A percentile compares a stretch with the other conserved stretches of the same genome.
These are phyloP conservation scores for Phytophthora ohioensis DNA, from an alignment of 352 stramenopile genomes.

Conservation along the genomic window DNA sequence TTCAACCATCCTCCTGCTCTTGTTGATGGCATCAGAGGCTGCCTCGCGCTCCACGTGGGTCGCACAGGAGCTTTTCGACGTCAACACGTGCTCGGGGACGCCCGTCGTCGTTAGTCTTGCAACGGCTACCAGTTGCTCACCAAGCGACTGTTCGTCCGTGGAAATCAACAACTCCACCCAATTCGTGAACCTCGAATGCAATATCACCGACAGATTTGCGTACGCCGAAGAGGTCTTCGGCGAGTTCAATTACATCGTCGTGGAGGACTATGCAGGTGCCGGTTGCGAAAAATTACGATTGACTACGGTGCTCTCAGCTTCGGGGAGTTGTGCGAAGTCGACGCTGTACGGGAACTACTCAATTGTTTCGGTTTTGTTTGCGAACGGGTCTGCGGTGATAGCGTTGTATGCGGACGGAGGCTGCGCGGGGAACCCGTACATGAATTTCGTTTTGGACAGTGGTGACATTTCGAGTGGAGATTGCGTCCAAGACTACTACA, in stretches of 20 bases:
- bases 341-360: constrained; percentile 26
- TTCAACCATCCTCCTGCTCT: constrained; percentile 5
- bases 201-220: constrained; percentile 32
- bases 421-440: constrained; percentile 8
- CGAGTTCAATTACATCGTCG: constrained; percentile 38
- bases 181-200: constrained; percentile 25
- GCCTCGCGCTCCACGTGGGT: constrained; percentile 19
- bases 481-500: constrained; percentile 36
- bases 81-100: constrained; percentile 22
- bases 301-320: constrained; percentile 30
- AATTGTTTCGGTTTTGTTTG: constrained; percentile 29
- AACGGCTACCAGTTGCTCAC: constrained; percentile 13
- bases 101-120: constrained; percentile 20
- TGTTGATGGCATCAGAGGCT: constrained; percentile 5
- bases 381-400: constrained; percentile 36
- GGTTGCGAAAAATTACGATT: constrained; percentile 25
- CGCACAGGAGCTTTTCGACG: constrained; percentile 23
- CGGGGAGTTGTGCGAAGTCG: constrained; percentile 21
- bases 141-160: constrained; percentile 9
- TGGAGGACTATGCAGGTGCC: constrained; percentile 27
- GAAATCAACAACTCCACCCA: constrained; percentile 23
- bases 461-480: constrained; percentile 32
- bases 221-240: constrained; percentile 30
- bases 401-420: constrained; percentile 14
- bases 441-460: constrained; percentile 29